Evolutionary conservation across 495 filamentous ascomycete genomes (phyloP).

Genomic region (Pyronema domesticum): DNA sequence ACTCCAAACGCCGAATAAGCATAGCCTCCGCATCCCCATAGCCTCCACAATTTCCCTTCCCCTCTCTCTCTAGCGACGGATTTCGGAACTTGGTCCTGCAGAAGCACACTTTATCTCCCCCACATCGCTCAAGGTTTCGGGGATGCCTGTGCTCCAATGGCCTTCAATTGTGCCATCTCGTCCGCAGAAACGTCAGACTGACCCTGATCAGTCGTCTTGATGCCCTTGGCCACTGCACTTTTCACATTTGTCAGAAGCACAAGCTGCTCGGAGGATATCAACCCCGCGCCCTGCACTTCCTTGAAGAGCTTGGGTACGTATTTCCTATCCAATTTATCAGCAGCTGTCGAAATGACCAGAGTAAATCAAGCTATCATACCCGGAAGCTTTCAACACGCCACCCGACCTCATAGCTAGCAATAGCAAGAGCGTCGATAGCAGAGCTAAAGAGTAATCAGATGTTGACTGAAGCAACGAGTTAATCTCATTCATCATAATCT

Average conservation of each 20-base stretch:
- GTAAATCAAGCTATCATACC: slow-evolving; percentile 10
- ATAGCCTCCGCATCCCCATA: too few species aligned
- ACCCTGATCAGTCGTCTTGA: slow-evolving; percentile 17
- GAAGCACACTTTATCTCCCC: neutral
- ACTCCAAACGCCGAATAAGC: too few species aligned
- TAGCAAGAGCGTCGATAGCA: slow-evolving; percentile 15
- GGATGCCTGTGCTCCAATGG: slow-evolving; percentile 5
- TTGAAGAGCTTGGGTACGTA: slow-evolving; percentile 22
- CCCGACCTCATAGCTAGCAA: slow-evolving; percentile 11
- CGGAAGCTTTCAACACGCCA: slow-evolving; percentile 20
- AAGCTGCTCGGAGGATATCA: slow-evolving; percentile 4
- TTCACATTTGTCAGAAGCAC: neutral
- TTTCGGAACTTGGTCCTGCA: neutral
- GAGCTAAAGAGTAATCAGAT: slow-evolving; percentile 12
- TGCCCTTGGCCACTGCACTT: neutral
- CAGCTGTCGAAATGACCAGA: neutral
- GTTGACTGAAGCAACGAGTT: slow-evolving; percentile 11
- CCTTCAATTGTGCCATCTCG: slow-evolving; percentile 13
- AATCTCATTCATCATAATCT: slow-evolving; percentile 16
- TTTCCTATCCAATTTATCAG: slow-evolving; percentile 12
- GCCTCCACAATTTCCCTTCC: too few species aligned
- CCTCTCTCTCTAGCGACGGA: neutral
- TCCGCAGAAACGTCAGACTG: slow-evolving; percentile 7
- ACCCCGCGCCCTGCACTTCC: slow-evolving; percentile 12
- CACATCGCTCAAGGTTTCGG: neutral